Conservation (phyloP, 2,329 filamentous ascomycete species). For the Phoma herbarum region DNA sequence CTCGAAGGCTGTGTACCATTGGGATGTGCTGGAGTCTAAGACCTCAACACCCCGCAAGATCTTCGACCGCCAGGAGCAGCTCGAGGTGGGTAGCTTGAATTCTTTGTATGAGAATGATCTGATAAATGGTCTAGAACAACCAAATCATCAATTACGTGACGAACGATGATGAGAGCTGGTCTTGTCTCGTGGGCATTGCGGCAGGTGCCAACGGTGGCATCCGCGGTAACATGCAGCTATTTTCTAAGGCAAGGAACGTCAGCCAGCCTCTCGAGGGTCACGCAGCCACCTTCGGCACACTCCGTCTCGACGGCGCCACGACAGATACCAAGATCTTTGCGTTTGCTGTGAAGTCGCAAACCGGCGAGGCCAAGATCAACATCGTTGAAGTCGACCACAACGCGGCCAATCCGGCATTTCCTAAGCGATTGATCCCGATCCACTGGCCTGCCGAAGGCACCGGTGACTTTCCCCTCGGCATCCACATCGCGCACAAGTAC, state of each 20-base stretch:
- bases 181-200: constrained; percentile 95
- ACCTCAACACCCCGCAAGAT: constrained; percentile 83
- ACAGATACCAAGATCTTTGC: constrained; percentile 95
- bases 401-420: constrained; percentile 85
- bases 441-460: constrained; percentile 96
- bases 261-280: constrained; percentile 98
- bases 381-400: constrained; percentile 97
- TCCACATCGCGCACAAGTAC: constrained; percentile 97
- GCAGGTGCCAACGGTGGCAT: constrained; percentile 92
- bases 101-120: background rate
- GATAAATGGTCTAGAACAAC: constrained; percentile 69
- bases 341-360: constrained; percentile 89
- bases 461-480: constrained; percentile 97
- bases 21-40: constrained; percentile 90
- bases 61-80: constrained; percentile 92
- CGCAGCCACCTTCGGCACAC: constrained; percentile 89
- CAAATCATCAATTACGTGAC: constrained; percentile 99
- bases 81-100: constrained; percentile 68
- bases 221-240: constrained; percentile 95
- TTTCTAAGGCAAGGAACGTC: constrained; percentile 94
- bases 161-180: constrained; percentile 96
- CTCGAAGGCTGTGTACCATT: constrained; percentile 91
- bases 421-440: constrained; percentile 96
- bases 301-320: constrained; percentile 86
- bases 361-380: constrained; percentile 87